phyloP scores from a whole-genome alignment of 495 filamentous ascomycete species.

The Hamigera avellanea region DNA sequence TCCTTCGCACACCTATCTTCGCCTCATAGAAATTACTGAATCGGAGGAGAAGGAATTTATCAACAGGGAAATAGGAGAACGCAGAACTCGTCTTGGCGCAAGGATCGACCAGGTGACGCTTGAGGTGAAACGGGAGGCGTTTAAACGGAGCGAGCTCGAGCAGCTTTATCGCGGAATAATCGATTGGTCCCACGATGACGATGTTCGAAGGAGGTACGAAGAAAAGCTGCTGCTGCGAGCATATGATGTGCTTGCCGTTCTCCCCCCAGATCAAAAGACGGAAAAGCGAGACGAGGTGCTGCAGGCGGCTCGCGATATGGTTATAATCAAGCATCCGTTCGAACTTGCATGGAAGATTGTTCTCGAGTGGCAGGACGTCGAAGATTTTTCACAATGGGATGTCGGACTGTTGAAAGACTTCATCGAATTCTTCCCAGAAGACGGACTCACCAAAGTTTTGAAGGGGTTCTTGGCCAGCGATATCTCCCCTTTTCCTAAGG shows the following conservation, averaged over 20 bases:
- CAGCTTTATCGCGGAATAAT: slow-evolving; percentile 68
- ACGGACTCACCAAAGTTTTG: slow-evolving; percentile 68
- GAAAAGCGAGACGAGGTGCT: slow-evolving; percentile 57
- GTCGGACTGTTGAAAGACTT: slow-evolving; percentile 64
- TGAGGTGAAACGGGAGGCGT: slow-evolving; percentile 81
- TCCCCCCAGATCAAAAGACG: slow-evolving; percentile 51
- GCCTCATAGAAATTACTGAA: slow-evolving; percentile 76
- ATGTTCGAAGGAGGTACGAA: slow-evolving; percentile 71
- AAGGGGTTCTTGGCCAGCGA: slow-evolving; percentile 72
- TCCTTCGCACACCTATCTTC: slow-evolving; percentile 70
- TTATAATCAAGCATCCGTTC: slow-evolving; percentile 90
- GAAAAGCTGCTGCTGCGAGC: slow-evolving; percentile 78
- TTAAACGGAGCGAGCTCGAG: slow-evolving; percentile 57
- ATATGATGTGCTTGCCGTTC: slow-evolving; percentile 60
- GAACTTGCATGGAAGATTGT: slow-evolving; percentile 81
- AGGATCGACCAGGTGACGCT: slow-evolving; percentile 67
- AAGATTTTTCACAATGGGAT: slow-evolving; percentile 62
- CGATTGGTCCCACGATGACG: slow-evolving; percentile 83
- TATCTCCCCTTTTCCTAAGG: slow-evolving; percentile 63
- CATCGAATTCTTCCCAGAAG: slow-evolving; percentile 71
- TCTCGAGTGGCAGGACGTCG: slow-evolving; percentile 78
- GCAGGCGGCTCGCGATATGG: slow-evolving; percentile 75
- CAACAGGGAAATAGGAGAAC: slow-evolving; percentile 80
- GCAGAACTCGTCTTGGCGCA: slow-evolving; percentile 79
- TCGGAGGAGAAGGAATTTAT: slow-evolving; percentile 80